Evolutionary conservation across 2,329 filamentous ascomycete genomes (phyloP), one percentile per base, ranked within the genome.

Genomic region (Fusarium compactum): DNA sequence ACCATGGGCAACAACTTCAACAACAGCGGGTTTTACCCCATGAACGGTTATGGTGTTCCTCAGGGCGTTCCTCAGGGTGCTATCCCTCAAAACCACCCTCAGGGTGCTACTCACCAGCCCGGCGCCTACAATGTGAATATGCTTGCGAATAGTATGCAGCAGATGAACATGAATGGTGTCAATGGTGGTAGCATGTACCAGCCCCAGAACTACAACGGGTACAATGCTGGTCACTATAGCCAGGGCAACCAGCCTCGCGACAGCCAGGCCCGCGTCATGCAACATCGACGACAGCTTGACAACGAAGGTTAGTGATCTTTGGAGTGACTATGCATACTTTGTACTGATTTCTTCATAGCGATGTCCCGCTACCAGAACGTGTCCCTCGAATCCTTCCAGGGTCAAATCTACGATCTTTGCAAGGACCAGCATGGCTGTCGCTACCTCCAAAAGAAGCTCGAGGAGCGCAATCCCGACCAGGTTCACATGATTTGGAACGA

Each of bases 371-470:
- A 93, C 82, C 89, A 92, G 73, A 95, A 96, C 78, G 88, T 93
- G 77, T 89, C 93, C 16, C 85, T 98, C 24, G 93, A 97, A 78
- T 88, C 91, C 34, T 91, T 96, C 75, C 86, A 87, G 38, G 93
- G 94, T 51, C 91, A 94, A 75, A 93, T 99, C 76, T 97, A 97
- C 80, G 87, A 90, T 53, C 85, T 98, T 38, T 98, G 95, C 87
- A 98, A 98, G 82, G 96, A 99, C 77, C 96, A 99, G 82, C 95
- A 99, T 80, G 96, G 96, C 63, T 99, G 96, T 77, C 92, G 96
- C 63, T 99, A 96, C 80, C 85, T 99, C 60, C 96, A 99, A 84
- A 96, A 97, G 85, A 97, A 98, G 84, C 87, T 99, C 8, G 96
- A 99, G 82, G 95, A 97, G 77, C 92, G 92, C 74, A 90, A 91